Conservation (phyloP, 202 grass and related monocot species). For the Zoysia matrella region DNA sequence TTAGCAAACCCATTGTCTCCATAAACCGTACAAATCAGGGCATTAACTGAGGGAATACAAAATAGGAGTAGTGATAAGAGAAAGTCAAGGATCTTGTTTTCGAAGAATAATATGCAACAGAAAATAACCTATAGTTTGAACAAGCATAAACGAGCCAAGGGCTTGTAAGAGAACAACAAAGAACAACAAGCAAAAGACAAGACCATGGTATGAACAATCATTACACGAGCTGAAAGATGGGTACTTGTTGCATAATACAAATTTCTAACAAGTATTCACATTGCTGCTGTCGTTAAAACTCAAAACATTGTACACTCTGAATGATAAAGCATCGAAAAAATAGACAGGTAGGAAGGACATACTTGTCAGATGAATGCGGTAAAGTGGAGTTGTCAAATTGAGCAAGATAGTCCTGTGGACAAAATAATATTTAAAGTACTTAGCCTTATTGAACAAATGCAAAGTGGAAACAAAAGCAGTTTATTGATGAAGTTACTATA, state of each 20-base stretch:
- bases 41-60: no score
- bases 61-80: background rate
- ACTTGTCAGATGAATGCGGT: conserved; percentile 70
- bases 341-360: conserved; percentile 48
- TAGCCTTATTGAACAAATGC: background rate
- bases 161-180: background rate
- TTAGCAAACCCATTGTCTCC: conserved; percentile 24
- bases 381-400: conserved; percentile 63
- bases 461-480: conserved; percentile 20
- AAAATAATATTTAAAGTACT: conserved; percentile 32
- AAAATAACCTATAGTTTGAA: conserved; percentile 2
- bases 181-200: conserved; percentile 1
- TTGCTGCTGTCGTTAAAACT: conserved; percentile 17
- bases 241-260: background rate
- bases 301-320: background rate
- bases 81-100: conserved; percentile 25
- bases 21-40: conserved; percentile 16
- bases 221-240: background rate
- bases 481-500: conserved; percentile 39
- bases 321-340: conserved; percentile 27
- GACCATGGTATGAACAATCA: conserved; percentile 13
- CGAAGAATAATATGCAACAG: background rate
- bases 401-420: conserved; percentile 80
- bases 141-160: conserved; percentile 4
- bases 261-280: conserved; percentile 8